Evolutionary conservation across 2,329 filamentous ascomycete genomes (phyloP).

Genomic region (Sporothrix dimorphospora): DNA sequence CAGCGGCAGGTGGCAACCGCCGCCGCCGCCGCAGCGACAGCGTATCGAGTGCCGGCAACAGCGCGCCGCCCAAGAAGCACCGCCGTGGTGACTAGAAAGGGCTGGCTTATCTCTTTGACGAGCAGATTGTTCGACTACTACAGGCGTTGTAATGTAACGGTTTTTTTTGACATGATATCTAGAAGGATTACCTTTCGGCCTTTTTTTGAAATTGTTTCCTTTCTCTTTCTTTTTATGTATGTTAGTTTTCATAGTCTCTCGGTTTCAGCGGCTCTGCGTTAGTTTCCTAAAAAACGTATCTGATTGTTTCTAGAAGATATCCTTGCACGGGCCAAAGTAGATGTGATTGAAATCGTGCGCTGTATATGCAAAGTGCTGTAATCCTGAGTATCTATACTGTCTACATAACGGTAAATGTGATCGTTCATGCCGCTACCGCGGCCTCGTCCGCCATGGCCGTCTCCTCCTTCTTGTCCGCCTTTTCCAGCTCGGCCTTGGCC

Average conservation of each 20-base stretch:
- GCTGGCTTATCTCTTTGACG: background rate
- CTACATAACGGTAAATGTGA: background rate
- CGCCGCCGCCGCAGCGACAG: conserved; percentile 34
- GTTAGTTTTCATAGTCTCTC: background rate
- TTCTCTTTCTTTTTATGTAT: background rate
- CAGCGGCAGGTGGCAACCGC: conserved; percentile 29
- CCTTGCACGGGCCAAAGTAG: background rate
- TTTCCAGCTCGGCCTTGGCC: conserved; percentile 42
- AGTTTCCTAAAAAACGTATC: background rate
- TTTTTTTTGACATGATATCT: background rate
- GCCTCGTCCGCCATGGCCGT: background rate
- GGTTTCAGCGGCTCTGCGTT: background rate
- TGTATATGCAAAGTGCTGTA: background rate
- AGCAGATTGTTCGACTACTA: background rate
- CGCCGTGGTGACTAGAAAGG: conserved; percentile 28
- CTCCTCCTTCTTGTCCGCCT: conserved; percentile 5
- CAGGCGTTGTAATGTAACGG: background rate
- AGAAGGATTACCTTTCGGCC: too few species aligned
- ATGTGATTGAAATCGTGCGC: background rate
- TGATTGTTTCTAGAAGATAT: background rate
- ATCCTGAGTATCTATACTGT: too few species aligned
- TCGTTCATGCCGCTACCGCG: background rate
- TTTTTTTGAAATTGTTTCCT: background rate
- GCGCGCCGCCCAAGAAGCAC: conserved; percentile 36
- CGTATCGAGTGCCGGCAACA: conserved; percentile 31